phyloP scores from a whole-genome alignment of 2,329 filamentous ascomycete genomes.

The Cucurbitaria berberidis region DNA sequence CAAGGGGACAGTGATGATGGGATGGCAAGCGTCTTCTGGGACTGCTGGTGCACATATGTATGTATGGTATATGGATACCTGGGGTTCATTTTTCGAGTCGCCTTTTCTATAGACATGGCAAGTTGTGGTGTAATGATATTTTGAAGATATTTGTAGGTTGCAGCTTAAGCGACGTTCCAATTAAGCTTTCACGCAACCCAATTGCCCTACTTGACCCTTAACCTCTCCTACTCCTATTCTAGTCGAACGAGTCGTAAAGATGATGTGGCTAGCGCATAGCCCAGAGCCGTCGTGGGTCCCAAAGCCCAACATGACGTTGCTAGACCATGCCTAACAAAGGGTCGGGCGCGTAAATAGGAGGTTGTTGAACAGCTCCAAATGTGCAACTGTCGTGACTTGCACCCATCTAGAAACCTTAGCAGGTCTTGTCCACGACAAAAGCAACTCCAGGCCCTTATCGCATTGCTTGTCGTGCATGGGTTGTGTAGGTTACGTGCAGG shows the following conservation, averaged over 20 bases:
- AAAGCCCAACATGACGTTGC: too few relatives aligned
- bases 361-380: constrained; percentile 8
- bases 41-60: not conserved
- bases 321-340: constrained; percentile 1
- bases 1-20: not conserved
- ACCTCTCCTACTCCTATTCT: constrained; percentile 29
- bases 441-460: constrained; percentile 9
- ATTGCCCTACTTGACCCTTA: not conserved
- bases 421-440: not conserved
- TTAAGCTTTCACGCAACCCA: not conserved
- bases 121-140: constrained; percentile 2
- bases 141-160: not conserved
- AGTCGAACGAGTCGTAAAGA: too few relatives aligned
- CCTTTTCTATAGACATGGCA: not conserved
- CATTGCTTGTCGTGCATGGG: constrained; percentile 5
- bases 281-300: too few relatives aligned
- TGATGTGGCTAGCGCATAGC: constrained; percentile 32
- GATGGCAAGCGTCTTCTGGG: not conserved
- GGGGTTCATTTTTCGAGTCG: not conserved
- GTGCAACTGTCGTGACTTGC: not conserved
- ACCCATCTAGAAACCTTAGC: too few relatives aligned
- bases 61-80: not conserved
- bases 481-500: constrained; percentile 1
- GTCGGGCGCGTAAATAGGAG: constrained; percentile 13
- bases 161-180: not conserved